These are phyloP conservation scores for Vicia villosa DNA, from an alignment of 306 rosid species.

Conservation along the genomic window DNA sequence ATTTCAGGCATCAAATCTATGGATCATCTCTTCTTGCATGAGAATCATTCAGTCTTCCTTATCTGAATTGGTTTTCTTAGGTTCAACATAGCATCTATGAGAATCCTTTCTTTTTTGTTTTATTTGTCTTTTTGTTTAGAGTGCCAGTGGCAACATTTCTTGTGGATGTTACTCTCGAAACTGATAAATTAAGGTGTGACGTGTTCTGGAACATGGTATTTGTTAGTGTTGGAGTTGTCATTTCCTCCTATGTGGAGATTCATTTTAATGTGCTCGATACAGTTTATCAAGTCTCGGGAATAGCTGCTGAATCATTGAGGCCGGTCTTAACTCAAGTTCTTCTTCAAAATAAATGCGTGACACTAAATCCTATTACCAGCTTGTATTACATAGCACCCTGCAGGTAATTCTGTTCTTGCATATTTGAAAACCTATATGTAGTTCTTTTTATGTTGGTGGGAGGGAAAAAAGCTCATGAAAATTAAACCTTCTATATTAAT, in stretches of 20 bases:
- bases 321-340: constrained; percentile 99
- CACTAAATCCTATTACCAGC: constrained; percentile 90
- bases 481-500: not conserved
- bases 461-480: not conserved
- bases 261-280: constrained; percentile 94
- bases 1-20: too few relatives aligned
- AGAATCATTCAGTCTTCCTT: too few relatives aligned
- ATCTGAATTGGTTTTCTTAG: too few relatives aligned
- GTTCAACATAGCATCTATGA: too few relatives aligned
- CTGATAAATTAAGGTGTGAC: constrained; percentile 92
- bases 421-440: constrained; percentile 10
- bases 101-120: constrained; percentile 13
- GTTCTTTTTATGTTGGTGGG: not conserved
- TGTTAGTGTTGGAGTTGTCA: constrained; percentile 98
- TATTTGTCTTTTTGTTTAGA: constrained; percentile 42
- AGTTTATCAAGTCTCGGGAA: constrained; percentile 92
- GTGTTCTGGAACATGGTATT: constrained; percentile 92
- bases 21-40: too few relatives aligned
- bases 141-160: constrained; percentile 99
- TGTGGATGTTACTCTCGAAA: constrained; percentile 82
- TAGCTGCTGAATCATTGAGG: constrained; percentile 95
- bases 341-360: constrained; percentile 95
- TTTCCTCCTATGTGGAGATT: constrained; percentile 98
- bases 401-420: constrained; percentile 64
- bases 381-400: constrained; percentile 98